Evolutionary conservation across 2,329 filamentous ascomycete species (phyloP), one percentile per base, ranked within the genome.

Genomic region (Fusarium avenaceum): DNA sequence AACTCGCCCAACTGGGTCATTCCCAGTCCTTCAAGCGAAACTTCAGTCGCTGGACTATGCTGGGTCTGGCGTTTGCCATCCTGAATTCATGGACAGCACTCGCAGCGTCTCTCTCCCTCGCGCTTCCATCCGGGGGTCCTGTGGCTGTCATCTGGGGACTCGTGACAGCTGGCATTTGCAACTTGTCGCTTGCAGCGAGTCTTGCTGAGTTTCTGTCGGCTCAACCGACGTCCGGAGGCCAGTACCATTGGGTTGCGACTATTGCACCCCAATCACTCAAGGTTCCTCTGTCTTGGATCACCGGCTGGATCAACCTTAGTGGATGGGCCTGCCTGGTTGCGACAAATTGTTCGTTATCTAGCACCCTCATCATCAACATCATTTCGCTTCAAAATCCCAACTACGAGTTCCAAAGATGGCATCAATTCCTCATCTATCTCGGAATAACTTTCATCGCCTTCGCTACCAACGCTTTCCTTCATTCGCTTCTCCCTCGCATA

Each of bases 231-330:
- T 85, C 85, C 5, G 86, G 85, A 63, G 88, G 86, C 6, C 85
- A 90, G 76, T 92, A 92, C 66, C 89, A 92, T 74, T 92, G 90
- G 90, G 90, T 90, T 2, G 89, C 90, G n/a, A 71, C 63, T 5
- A 69, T 73, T 43, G 65, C 71, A 0, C 71, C 71, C 0, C 43
- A 33, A 0, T 68, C 70, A 2, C 44, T 73, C 2, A 73, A 70
- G 38, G 60, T 63, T 1, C 59, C 68, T 0, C 57, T 78, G 2
- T 77, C 76, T 4, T 78, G 76, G 76, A 59, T 77, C 1, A 78
- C 75, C 0, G 76, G 75, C 7, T 92, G 90, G 89, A 90, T 89
- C 74, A 90, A 89, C 71, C 85, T 89, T 42, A 88, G 87, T 14
- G 90, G 89, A 19, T 92, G 90, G 90, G 71, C 76, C 43, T 86